Evolutionary conservation across 1,139 yeast species (phyloP).

Genomic region (Saccharomyces hybrid): DNA sequence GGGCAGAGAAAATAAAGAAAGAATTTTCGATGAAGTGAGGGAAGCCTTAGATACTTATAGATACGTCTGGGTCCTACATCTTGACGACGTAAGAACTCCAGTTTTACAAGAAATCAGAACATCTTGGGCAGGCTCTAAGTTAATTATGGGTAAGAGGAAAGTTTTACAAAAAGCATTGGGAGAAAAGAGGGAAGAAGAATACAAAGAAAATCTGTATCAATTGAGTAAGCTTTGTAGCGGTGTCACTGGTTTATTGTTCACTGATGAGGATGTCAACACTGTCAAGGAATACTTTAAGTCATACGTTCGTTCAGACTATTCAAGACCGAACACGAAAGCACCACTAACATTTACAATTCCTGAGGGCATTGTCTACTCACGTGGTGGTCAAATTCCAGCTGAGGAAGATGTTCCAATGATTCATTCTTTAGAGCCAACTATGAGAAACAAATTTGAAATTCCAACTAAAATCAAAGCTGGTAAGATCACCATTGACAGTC

Average conservation of each 20-base stretch:
- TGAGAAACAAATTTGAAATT: slow-evolving; percentile 80
- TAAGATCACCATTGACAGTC: slow-evolving; percentile 67
- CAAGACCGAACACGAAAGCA: slow-evolving; percentile 79
- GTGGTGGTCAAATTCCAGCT: slow-evolving; percentile 84
- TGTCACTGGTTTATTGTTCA: slow-evolving; percentile 78
- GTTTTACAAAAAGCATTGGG: slow-evolving; percentile 92
- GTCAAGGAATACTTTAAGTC: slow-evolving; percentile 79
- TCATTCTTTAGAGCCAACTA: slow-evolving; percentile 87
- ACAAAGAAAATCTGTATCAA: slow-evolving; percentile 71
- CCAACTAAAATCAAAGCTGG: slow-evolving; percentile 90
- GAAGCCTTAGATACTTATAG: slow-evolving; percentile 66
- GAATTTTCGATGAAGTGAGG: slow-evolving; percentile 86
- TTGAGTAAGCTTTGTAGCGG: slow-evolving; percentile 57
- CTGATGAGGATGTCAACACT: slow-evolving; percentile 76
- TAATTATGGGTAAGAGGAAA: slow-evolving; percentile 84
- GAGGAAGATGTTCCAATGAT: slow-evolving; percentile 97
- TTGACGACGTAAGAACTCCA: slow-evolving; percentile 93
- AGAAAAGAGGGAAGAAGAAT: slow-evolving; percentile 78
- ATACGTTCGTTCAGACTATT: slow-evolving; percentile 72
- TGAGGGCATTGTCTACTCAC: slow-evolving; percentile 81
- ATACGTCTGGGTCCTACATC: slow-evolving; percentile 76
- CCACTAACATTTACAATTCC: slow-evolving; percentile 83
- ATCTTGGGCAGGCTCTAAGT: slow-evolving; percentile 86
- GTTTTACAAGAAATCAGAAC: slow-evolving; percentile 86
- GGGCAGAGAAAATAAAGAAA: slow-evolving; percentile 85